Conservation (phyloP, 73 alveolate species). For the Paramecium sexaurelia region DNA sequence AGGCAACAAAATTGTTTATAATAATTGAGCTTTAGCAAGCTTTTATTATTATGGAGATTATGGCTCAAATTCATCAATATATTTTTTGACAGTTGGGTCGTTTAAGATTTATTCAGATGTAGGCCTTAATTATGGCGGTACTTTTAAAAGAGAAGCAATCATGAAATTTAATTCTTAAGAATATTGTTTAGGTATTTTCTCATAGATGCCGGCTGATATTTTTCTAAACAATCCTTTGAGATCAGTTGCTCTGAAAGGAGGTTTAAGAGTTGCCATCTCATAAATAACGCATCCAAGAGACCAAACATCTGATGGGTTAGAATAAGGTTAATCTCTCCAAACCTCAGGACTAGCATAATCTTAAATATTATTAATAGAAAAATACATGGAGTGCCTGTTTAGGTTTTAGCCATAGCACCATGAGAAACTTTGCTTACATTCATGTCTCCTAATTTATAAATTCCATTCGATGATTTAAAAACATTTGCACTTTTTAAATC, state of each 20-base stretch:
- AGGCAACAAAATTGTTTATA: constrained; percentile 13
- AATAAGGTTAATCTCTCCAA: constrained; percentile 77
- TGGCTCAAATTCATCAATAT: background rate
- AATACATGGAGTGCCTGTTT: constrained; percentile 54
- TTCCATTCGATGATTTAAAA: constrained; percentile 72
- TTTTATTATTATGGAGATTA: background rate
- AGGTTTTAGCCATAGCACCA: constrained; percentile 53
- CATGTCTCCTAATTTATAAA: constrained; percentile 62
- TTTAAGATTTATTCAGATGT: constrained; percentile 68
- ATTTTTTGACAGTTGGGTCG: background rate
- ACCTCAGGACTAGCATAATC: constrained; percentile 83
- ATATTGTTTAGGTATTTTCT: constrained; percentile 64
- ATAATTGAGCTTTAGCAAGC: background rate
- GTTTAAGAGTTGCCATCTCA: constrained; percentile 79
- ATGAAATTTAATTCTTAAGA: constrained; percentile 61
- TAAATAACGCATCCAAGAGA: constrained; percentile 77
- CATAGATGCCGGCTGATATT: constrained; percentile 73
- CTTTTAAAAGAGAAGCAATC: constrained; percentile 68
- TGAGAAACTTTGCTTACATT: constrained; percentile 54
- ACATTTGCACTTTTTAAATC: constrained; percentile 84
- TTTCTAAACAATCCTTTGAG: constrained; percentile 72
- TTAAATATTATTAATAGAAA: background rate
- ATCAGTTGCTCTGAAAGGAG: constrained; percentile 77
- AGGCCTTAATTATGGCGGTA: constrained; percentile 71
- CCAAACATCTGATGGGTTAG: constrained; percentile 75